Evolutionary conservation across 257 asterid genomes (phyloP).

Genomic region (Cordia subcordata): DNA sequence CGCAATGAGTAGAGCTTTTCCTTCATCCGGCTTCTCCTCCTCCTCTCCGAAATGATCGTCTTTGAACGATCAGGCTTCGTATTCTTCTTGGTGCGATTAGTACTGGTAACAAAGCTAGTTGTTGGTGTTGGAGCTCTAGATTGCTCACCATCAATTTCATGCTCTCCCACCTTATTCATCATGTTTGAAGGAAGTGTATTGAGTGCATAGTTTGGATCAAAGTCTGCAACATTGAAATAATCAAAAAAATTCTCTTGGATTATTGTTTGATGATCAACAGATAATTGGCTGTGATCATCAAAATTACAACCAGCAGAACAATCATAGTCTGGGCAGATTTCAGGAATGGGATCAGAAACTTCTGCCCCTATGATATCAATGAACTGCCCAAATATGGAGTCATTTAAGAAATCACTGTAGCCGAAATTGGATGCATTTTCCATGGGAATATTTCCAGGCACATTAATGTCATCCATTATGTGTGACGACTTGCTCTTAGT

Average conservation of each 20-base stretch:
- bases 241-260: neutral
- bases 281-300: neutral
- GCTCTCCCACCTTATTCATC: neutral
- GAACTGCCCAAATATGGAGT: conserved; percentile 1
- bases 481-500: no score
- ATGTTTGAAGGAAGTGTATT: neutral
- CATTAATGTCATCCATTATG: neutral
- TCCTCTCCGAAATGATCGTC: conserved; percentile 5
- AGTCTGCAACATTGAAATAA: neutral
- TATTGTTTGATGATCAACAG: neutral
- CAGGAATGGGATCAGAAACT: neutral
- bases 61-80: conserved; percentile 5
- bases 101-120: neutral
- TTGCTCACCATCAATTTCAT: neutral
- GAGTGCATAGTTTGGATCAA: neutral
- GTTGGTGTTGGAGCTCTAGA: neutral
- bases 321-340: conserved; percentile 4
- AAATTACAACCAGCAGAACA: neutral
- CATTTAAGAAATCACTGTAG: neutral
- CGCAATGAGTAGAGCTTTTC: conserved; percentile 10
- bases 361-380: conserved; percentile 1
- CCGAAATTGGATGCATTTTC: neutral
- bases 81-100: neutral
- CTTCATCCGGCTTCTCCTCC: conserved; percentile 7
- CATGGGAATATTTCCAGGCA: neutral